phyloP scores from a whole-genome alignment of 805 yeast species.

The Wickerhamia fluorescens region DNA sequence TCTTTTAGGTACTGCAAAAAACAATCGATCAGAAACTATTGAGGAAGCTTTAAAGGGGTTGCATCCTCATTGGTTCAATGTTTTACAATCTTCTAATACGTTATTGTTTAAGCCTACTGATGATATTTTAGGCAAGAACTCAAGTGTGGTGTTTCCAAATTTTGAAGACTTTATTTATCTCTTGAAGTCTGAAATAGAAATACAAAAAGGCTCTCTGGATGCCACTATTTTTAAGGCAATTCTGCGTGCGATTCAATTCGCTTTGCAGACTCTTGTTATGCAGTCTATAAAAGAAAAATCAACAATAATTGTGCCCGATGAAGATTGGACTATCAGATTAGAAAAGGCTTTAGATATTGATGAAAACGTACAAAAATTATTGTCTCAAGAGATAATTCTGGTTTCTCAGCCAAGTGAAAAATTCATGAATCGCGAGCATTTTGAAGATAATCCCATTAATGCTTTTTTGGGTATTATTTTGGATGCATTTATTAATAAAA shows the following conservation, averaged over 20 bases:
- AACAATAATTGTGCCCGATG: slow-evolving; percentile 60
- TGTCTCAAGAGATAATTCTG: slow-evolving; percentile 13
- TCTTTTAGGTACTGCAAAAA: slow-evolving; percentile 51
- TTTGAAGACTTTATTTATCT: slow-evolving; percentile 35
- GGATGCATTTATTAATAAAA: slow-evolving; percentile 26
- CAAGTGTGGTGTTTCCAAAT: slow-evolving; percentile 45
- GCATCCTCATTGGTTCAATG: slow-evolving; percentile 73
- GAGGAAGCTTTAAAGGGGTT: slow-evolving; percentile 79
- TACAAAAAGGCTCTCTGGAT: slow-evolving; percentile 1
- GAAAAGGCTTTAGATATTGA: slow-evolving; percentile 67
- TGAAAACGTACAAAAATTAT: slow-evolving; percentile 32
- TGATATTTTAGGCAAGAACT: slow-evolving; percentile 37
- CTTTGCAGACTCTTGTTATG: slow-evolving; percentile 56
- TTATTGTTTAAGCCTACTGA: slow-evolving; percentile 36
- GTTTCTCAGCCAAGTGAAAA: slow-evolving; percentile 7
- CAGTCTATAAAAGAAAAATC: slow-evolving; percentile 45
- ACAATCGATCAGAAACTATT: slow-evolving; percentile 61
- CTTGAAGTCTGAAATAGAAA: slow-evolving; percentile 14
- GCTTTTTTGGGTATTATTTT: slow-evolving; percentile 27
- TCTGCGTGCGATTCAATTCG: slow-evolving; percentile 43
- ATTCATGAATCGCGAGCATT: too few relatives aligned
- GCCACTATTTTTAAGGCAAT: slow-evolving; percentile 26
- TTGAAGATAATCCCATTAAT: slow-evolving; percentile 12
- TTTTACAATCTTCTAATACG: slow-evolving; percentile 40
- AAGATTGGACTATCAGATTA: slow-evolving; percentile 64